These are phyloP conservation scores for Mycena floridula DNA, from an alignment of 768 basidiomycete genomes.

Conservation along the genomic window DNA sequence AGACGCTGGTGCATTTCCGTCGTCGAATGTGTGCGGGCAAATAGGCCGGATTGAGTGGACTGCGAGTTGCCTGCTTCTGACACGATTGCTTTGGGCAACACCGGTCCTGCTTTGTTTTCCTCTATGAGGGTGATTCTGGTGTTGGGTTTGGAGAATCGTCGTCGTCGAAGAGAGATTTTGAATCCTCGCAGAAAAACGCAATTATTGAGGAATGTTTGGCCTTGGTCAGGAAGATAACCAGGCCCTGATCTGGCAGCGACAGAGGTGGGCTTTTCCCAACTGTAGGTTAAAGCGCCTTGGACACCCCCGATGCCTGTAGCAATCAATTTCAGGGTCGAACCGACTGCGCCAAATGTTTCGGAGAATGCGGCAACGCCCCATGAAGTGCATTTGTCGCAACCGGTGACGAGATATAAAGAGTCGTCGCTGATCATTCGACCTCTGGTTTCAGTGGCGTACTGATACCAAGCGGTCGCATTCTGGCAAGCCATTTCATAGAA, in stretches of 20 bases:
- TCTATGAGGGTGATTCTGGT: not conserved
- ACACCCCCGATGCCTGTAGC: not conserved
- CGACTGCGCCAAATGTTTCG: not conserved
- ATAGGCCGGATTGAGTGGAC: no score
- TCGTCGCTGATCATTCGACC: not conserved
- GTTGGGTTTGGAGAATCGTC: not conserved
- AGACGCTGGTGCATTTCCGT: no score
- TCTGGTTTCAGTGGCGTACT: not conserved
- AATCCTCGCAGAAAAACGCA: not conserved
- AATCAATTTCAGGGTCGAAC: conserved; percentile 1
- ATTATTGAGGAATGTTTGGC: not conserved
- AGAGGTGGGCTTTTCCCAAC: not conserved
- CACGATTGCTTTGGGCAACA: not conserved
- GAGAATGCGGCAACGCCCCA: conserved; percentile 2
- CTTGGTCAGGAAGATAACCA: not conserved
- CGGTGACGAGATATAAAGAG: conserved; percentile 4
- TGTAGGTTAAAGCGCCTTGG: not conserved
- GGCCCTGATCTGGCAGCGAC: not conserved
- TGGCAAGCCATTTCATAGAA: not conserved
- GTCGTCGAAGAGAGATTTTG: not conserved
- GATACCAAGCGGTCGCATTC: not conserved
- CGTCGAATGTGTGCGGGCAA: no score
- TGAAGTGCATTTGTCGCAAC: not conserved
- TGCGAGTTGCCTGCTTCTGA: not conserved
- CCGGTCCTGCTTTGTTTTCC: not conserved